Conservation (phyloP, 352 stramenopile genomes). For the Phytophthora pini region DNA sequence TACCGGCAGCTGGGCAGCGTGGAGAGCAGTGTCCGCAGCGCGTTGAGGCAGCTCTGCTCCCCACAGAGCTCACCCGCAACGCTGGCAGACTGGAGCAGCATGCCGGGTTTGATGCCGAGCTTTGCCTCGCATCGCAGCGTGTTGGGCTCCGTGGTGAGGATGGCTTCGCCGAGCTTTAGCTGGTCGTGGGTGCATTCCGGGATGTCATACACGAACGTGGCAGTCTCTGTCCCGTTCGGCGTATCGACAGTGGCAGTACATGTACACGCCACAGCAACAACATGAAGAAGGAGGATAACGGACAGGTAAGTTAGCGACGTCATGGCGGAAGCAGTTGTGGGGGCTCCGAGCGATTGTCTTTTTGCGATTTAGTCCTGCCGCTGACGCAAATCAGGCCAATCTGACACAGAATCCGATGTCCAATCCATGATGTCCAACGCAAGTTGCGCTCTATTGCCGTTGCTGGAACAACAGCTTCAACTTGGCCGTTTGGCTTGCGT, state of each 20-base stretch:
- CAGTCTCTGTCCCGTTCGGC: slow-evolving; percentile 15
- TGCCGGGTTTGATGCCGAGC: slow-evolving; percentile 46
- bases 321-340: slow-evolving; percentile 10
- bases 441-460: neutral
- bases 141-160: slow-evolving; percentile 57
- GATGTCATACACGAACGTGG: slow-evolving; percentile 31
- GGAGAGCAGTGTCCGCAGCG: slow-evolving; percentile 52
- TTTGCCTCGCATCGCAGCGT: slow-evolving; percentile 49
- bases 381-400: slow-evolving; percentile 12
- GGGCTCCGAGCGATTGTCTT: neutral
- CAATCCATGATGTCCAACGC: slow-evolving; percentile 1
- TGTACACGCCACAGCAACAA: neutral
- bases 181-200: slow-evolving; percentile 45
- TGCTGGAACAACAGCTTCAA: slow-evolving; percentile 37
- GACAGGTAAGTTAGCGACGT: neutral
- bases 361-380: slow-evolving; percentile 4
- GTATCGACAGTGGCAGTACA: neutral
- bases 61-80: slow-evolving; percentile 45
- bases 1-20: slow-evolving; percentile 61
- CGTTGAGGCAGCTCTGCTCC: slow-evolving; percentile 43
- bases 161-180: slow-evolving; percentile 37
- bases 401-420: slow-evolving; percentile 2
- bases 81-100: slow-evolving; percentile 40
- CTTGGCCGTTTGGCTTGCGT: slow-evolving; percentile 37
- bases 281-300: slow-evolving; percentile 7